Percentiles rank a stretch among this genome's conserved stretches.
Evolutionary conservation across 2,329 filamentous ascomycete genomes (phyloP).

Genomic region (Stemphylium vesicarium): DNA sequence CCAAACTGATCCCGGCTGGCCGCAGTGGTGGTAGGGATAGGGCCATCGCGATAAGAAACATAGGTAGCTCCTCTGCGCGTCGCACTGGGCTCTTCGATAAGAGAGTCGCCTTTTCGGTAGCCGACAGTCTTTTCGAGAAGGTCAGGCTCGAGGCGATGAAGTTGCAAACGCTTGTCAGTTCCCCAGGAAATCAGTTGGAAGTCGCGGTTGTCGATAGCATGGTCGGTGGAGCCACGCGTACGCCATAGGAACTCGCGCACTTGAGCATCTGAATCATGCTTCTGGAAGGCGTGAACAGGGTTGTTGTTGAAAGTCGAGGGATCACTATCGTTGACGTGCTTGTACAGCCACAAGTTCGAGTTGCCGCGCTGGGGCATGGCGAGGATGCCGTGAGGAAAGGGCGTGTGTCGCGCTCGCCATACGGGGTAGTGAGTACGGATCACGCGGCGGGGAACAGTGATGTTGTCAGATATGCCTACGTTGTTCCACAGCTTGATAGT

Average conservation of each 20-base stretch:
- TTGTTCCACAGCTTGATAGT: constrained; percentile 96
- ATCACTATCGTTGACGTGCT: constrained; percentile 60
- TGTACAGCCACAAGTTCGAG: constrained; percentile 83
- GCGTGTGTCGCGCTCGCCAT: constrained; percentile 89
- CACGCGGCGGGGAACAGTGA: constrained; percentile 57
- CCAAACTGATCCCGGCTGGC: constrained; percentile 26
- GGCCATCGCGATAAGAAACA: constrained; percentile 76
- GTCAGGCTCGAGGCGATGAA: constrained; percentile 74
- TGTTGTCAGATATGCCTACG: constrained; percentile 59
- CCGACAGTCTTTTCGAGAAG: constrained; percentile 71
- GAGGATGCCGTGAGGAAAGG: constrained; percentile 83
- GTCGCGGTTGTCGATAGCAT: constrained; percentile 80
- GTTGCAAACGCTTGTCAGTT: constrained; percentile 78
- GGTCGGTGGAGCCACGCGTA: constrained; percentile 68
- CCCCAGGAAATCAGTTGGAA: constrained; percentile 96
- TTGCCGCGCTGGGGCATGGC: constrained; percentile 93
- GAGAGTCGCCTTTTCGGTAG: constrained; percentile 71
- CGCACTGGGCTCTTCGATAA: constrained; percentile 69
- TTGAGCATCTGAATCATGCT: constrained; percentile 61
- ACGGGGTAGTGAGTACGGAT: constrained; percentile 86
- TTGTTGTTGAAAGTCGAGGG: constrained; percentile 33
- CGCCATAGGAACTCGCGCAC: constrained; percentile 95
- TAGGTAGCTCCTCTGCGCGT: constrained; percentile 86
- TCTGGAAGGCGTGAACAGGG: constrained; percentile 57
- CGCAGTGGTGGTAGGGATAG: constrained; percentile 24